Evolutionary conservation across 2,329 filamentous ascomycete genomes (phyloP).

Genomic region (Exophiala xenobiotica): DNA sequence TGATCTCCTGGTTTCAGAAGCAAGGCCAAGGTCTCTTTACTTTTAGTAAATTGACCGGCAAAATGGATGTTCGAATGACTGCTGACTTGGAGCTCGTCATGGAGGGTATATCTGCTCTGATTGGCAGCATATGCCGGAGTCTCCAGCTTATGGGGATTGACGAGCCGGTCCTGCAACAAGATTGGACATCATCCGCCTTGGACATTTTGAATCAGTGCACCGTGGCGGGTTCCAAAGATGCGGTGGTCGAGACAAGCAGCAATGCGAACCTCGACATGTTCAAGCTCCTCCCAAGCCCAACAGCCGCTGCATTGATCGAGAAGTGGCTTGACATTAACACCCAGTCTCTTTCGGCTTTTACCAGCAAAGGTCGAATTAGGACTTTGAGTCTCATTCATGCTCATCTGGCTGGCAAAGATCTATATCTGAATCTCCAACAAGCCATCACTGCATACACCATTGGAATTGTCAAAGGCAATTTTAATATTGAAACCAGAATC

Average conservation of each 20-base stretch:
- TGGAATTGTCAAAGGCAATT: constrained; percentile 20
- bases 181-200: constrained; percentile 33
- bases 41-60: constrained; percentile 20
- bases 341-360: constrained; percentile 38
- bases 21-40: constrained; percentile 9
- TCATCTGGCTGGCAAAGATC: constrained; percentile 25
- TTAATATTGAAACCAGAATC: constrained; percentile 28
- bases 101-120: constrained; percentile 23
- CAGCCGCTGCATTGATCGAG: constrained; percentile 38
- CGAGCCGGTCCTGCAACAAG: constrained; percentile 10
- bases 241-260: constrained; percentile 43
- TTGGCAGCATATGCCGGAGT: constrained; percentile 26
- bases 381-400: constrained; percentile 43
- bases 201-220: constrained; percentile 42
- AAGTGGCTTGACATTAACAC: constrained; percentile 42
- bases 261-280: constrained; percentile 42
- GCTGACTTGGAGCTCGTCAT: constrained; percentile 32
- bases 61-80: constrained; percentile 29
- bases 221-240: constrained; percentile 39
- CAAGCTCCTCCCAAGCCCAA: constrained; percentile 35
- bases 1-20: constrained; percentile 12
- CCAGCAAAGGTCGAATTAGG: constrained; percentile 45
- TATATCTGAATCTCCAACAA: not conserved
- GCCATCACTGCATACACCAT: constrained; percentile 17
- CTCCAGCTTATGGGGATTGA: not conserved